phyloP scores from a whole-genome alignment of 2,329 filamentous ascomycete genomes.

The Hypoxylon sp. region DNA sequence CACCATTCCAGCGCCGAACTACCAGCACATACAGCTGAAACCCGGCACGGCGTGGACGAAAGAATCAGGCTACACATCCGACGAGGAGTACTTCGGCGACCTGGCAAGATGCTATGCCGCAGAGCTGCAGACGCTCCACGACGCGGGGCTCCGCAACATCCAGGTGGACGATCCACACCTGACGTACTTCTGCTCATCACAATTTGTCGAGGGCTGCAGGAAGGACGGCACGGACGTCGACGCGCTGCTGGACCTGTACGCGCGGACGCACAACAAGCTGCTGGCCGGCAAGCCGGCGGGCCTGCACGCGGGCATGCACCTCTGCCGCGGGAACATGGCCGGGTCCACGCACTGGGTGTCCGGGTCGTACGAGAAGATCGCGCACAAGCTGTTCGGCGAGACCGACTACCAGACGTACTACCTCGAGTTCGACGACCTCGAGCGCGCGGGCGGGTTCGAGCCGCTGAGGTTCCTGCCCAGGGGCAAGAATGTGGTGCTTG shows the following conservation, averaged over 20 bases:
- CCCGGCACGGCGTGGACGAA: constrained; percentile 58
- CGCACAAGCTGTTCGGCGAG: constrained; percentile 58
- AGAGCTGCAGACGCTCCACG: constrained; percentile 62
- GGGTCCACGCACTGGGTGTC: constrained; percentile 60
- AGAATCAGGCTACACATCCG: constrained; percentile 58
- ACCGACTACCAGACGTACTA: constrained; percentile 61
- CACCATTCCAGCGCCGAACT: constrained; percentile 67
- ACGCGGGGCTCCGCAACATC: constrained; percentile 60
- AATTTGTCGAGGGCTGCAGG: constrained; percentile 64
- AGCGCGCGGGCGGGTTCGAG: constrained; percentile 59
- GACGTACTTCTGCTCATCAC: constrained; percentile 65
- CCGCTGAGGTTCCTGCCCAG: constrained; percentile 57
- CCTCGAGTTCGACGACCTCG: constrained; percentile 60
- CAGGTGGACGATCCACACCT: constrained; percentile 66
- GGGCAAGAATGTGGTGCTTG: constrained; percentile 61
- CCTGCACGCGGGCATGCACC: constrained; percentile 70
- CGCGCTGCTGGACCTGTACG: constrained; percentile 65
- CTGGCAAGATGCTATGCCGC: constrained; percentile 61
- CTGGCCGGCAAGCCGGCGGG: constrained; percentile 61
- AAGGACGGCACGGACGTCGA: constrained; percentile 62
- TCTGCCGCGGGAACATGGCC: constrained; percentile 62
- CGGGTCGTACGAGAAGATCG: constrained; percentile 61
- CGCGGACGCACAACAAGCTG: constrained; percentile 68
- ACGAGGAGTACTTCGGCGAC: constrained; percentile 63
- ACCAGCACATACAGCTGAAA: constrained; percentile 70